Base-by-base conservation (phyloP, 371 early-diverging fungal species). In the Choanephora cucurbitarum region DNA sequence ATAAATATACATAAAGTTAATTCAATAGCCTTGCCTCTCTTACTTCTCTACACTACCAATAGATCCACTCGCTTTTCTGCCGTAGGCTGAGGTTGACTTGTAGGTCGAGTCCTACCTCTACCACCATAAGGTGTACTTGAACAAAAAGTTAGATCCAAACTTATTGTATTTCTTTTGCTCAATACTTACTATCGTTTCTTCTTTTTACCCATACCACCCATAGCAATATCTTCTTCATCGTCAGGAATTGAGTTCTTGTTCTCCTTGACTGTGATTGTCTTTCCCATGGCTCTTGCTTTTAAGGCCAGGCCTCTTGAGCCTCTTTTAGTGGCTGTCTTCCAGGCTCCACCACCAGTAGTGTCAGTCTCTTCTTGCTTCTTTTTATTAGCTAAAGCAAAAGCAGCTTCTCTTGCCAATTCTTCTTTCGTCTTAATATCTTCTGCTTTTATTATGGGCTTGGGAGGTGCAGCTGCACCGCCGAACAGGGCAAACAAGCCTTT, bases 401-500 rank as follows among this genome's bases (percentile, higher is more conserved):
- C 58, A 44, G 58, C 58, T 45, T 57, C 58, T 39, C 33, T 21
- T 14, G 58, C 58, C 19, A 58, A 21, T 40, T 58, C 58, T 46
- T 58, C 58, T 57, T 49, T 57, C 8, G 57, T 47, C 23, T 39
- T 49, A 18, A 48, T 51, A 18, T 56, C 44, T 19, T 22, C 51
- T 3, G 52, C 55, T 42, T 58, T 50, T 9, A 40, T 61, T 11
- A 44, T 53, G 18, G 23, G 40, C 14, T 28, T 28, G 7, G 42
- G 8, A 15, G 44, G 14, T 14, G 67, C 53, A 0, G 37, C 37
- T 2, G 22, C 21, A 11, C 60, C 74, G 53, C 74, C 74, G 60
- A 73, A 73, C 68, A 73, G 57, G 52, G 67, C 58, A 32, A 63
- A 52, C 19, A 73, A 34, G n/a, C 74, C 74, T 19, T 64, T 64